Percentiles rank a stretch among this genome's conserved stretches.
phyloP scores from a whole-genome alignment of 2,329 filamentous ascomycete genomes.

The Colletotrichum sp. region DNA sequence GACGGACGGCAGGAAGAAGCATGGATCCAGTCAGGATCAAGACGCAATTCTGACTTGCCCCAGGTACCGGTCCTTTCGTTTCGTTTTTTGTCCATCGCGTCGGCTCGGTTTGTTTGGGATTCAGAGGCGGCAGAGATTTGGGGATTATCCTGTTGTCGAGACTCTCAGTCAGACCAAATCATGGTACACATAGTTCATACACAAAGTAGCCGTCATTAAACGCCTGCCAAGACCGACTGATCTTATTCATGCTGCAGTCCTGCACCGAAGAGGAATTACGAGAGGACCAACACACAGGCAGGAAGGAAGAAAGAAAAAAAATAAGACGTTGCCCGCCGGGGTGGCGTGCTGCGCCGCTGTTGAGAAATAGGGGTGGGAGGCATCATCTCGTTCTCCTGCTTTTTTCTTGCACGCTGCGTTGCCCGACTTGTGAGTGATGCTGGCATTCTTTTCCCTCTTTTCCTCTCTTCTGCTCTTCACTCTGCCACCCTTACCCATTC shows the following conservation, averaged over 20 bases:
- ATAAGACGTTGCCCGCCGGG: not conserved
- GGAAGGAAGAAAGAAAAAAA: not conserved
- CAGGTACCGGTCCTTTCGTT: not conserved
- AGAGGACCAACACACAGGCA: not conserved
- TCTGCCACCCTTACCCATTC: not conserved
- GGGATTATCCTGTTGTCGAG: not conserved
- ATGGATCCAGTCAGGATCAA: not conserved
- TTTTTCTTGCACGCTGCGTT: not conserved
- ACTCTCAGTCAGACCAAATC: not conserved
- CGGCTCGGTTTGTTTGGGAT: constrained; percentile 4
- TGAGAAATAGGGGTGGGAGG: not conserved
- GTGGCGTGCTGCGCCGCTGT: constrained; percentile 13
- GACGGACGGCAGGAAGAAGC: not conserved
- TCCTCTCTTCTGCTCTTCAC: not conserved
- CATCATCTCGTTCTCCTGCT: constrained; percentile 3
- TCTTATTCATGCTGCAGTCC: not conserved
- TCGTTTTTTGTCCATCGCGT: not conserved
- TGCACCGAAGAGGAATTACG: not conserved
- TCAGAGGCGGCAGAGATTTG: not conserved
- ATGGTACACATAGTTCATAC: not conserved
- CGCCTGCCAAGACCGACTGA: not conserved
- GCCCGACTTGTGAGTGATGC: not conserved
- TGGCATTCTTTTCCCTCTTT: not conserved
- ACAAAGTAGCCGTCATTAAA: not conserved
- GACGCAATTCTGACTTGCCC: not conserved